A percentile compares a stretch with the other conserved stretches of the same genome.
Conservation (phyloP, 768 basidiomycete species). For the Suillus cothurnatus region DNA sequence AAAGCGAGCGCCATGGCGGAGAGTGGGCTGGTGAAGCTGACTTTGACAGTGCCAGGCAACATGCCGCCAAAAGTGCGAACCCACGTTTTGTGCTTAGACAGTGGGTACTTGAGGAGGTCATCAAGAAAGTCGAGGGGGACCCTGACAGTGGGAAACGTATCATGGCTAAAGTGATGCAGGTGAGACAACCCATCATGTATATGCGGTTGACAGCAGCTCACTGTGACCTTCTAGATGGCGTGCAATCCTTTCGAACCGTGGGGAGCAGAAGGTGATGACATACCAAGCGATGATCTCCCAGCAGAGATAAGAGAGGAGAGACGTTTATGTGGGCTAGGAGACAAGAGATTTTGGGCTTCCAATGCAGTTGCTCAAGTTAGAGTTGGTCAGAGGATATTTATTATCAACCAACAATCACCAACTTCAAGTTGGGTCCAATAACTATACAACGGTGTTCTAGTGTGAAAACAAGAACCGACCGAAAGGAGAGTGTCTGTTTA, state of each 20-base stretch:
- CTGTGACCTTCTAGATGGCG: slow-evolving; percentile 66
- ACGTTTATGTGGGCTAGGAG: slow-evolving; percentile 78
- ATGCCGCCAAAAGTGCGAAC: slow-evolving; percentile 63
- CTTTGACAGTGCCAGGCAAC: slow-evolving; percentile 48
- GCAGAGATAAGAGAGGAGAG: slow-evolving; percentile 70
- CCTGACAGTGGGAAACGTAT: slow-evolving; percentile 61
- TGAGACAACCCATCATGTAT: slow-evolving; percentile 35
- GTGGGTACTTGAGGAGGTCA: slow-evolving; percentile 96
- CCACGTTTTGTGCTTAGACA: slow-evolving; percentile 93
- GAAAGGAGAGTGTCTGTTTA: no score
- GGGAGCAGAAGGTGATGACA: slow-evolving; percentile 70
- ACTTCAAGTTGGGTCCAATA: no score
- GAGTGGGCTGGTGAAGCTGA: slow-evolving; percentile 47
- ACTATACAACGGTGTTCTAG: not conserved
- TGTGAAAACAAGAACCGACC: no score
- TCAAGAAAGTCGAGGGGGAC: slow-evolving; percentile 65
- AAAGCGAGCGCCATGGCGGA: slow-evolving; percentile 41
- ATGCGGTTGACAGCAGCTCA: not conserved
- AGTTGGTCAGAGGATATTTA: not conserved
- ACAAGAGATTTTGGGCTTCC: slow-evolving; percentile 80
- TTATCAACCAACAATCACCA: not conserved
- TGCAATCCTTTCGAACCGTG: slow-evolving; percentile 83
- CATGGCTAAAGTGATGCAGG: slow-evolving; percentile 81
- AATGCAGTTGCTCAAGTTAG: slow-evolving; percentile 92
- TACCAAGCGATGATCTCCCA: slow-evolving; percentile 47